Base-by-base conservation (phyloP, 2,329 filamentous ascomycete species). In the Harringtonia lauricola region DNA sequence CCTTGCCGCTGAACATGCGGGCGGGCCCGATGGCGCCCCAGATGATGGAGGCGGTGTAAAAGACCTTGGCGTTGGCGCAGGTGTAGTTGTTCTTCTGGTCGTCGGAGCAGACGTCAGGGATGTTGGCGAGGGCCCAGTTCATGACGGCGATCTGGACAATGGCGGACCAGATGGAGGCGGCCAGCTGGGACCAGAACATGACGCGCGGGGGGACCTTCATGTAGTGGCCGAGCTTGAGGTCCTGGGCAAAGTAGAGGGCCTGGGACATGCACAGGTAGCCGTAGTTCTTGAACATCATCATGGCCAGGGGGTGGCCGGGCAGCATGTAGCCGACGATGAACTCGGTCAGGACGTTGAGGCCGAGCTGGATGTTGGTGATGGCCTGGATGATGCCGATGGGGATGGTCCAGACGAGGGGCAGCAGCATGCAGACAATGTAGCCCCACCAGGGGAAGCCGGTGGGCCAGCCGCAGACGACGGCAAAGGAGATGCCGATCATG, bases 211-310 rank as follows among this genome's bases (percentile, higher is more conserved):
- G 76, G 2, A 73, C 69, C 59, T 73, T 74, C 75, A 82, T 82
- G 63, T 84, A 84, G 57, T 83, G 79, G 18, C 74, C 79, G 2
- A 81, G 67, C 57, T 82, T 83, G 52, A 83, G 67, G 51, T 83
- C 79, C 56, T 79, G 74, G 6, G 70, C 66, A 57, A 83, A 83
- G 57, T 74, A 78, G 40, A 82, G 64, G 0, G 75, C 79, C 57
- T 83, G 76, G 15, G 67, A 67, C 76, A 83, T 81, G 61, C 70
- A 76, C 44, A 83, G 74, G 56, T 82, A 83, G 41, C 79, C 78
- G 53, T 81, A 86, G 48, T 79, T 83, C 61, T 85, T 85, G 66
- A 86, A 86, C 64, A 86, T 72, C 81, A 86, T 86, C 71, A 85
- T 80, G 39, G 80, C 80, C 47, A 86, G 67, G 2, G 82, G 81